Percentiles rank a stretch among this genome's conserved stretches.
Conservation (phyloP, 768 basidiomycete species). For the Xerocomellus amylosporus region DNA sequence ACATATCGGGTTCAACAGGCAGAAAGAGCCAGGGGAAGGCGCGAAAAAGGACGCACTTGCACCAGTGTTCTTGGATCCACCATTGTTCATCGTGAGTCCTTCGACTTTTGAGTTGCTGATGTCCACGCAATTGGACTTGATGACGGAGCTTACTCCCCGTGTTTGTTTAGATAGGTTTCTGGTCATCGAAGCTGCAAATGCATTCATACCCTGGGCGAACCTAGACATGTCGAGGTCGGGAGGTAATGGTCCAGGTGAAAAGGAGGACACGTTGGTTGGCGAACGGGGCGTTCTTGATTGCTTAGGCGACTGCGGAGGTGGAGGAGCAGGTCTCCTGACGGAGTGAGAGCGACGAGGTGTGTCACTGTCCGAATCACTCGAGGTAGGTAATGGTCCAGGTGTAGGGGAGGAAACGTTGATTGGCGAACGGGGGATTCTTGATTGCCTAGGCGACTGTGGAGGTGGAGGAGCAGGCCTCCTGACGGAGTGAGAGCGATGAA, state of each 20-base stretch:
- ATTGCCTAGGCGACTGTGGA: not conserved
- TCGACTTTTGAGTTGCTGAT: not conserved
- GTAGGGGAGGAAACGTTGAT: not conserved
- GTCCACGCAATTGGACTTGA: conserved; percentile 2
- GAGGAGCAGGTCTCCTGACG: conserved; percentile 4
- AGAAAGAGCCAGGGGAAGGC: not conserved
- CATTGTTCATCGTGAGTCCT: conserved; percentile 11
- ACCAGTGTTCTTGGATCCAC: conserved; percentile 3
- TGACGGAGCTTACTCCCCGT: not conserved
- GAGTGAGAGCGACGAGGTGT: not conserved
- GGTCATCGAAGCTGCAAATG: not conserved
- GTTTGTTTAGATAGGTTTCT: not conserved
- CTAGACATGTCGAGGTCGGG: not conserved
- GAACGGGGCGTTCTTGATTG: not conserved
- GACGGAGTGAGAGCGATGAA: not conserved
- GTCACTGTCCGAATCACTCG: not conserved
- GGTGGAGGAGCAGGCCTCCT: conserved; percentile 10
- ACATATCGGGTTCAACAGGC: not conserved
- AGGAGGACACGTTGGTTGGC: not conserved
- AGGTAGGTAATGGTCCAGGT: not conserved
- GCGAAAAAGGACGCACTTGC: conserved; percentile 7
- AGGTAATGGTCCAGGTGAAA: not conserved
- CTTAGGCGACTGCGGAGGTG: conserved; percentile 1
- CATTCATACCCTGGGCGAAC: not conserved
- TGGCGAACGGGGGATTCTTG: not conserved